phyloP scores from a whole-genome alignment of 1,284 basidiomycete species.

The Boletus sp. region DNA sequence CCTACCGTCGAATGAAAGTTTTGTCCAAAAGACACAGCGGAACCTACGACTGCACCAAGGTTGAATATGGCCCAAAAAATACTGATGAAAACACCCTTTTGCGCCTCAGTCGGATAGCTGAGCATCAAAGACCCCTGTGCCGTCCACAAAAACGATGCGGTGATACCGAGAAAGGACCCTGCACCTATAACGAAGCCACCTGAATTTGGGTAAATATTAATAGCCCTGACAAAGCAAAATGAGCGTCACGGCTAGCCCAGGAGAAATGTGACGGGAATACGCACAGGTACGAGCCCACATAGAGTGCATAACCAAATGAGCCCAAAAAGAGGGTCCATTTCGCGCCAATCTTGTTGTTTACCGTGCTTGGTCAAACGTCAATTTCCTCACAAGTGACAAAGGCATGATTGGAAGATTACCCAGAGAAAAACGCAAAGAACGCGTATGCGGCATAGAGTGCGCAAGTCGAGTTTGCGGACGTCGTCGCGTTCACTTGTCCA shows the following conservation, averaged over 20 bases:
- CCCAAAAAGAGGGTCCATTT: constrained; percentile 52
- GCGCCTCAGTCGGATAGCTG: constrained; percentile 52
- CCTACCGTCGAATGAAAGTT: constrained; percentile 40
- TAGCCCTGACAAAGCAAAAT: constrained; percentile 28
- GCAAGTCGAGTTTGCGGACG: constrained; percentile 34
- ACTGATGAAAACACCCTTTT: constrained; percentile 58
- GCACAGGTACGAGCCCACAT: constrained; percentile 43
- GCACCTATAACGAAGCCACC: constrained; percentile 49
- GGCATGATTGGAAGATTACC: constrained; percentile 28
- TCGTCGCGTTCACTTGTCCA: constrained; percentile 34
- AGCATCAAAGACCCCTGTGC: constrained; percentile 65
- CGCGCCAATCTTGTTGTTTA: constrained; percentile 53
- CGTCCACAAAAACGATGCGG: constrained; percentile 64
- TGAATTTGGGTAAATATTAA: constrained; percentile 41
- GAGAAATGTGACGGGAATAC: not conserved
- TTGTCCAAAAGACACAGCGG: constrained; percentile 51
- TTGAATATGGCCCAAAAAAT: constrained; percentile 71
- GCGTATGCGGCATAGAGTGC: constrained; percentile 45
- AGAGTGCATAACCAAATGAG: constrained; percentile 47
- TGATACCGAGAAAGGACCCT: constrained; percentile 57
- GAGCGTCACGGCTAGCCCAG: constrained; percentile 18
- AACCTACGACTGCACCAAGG: constrained; percentile 58
- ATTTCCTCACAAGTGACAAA: not conserved
- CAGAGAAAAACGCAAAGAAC: constrained; percentile 41
- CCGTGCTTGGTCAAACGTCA: constrained; percentile 33